Percentiles rank a stretch among this genome's conserved stretches.
These are phyloP conservation scores for Talaromyces sp. DNA, from an alignment of 2,329 filamentous ascomycete species.

Conservation along the genomic window DNA sequence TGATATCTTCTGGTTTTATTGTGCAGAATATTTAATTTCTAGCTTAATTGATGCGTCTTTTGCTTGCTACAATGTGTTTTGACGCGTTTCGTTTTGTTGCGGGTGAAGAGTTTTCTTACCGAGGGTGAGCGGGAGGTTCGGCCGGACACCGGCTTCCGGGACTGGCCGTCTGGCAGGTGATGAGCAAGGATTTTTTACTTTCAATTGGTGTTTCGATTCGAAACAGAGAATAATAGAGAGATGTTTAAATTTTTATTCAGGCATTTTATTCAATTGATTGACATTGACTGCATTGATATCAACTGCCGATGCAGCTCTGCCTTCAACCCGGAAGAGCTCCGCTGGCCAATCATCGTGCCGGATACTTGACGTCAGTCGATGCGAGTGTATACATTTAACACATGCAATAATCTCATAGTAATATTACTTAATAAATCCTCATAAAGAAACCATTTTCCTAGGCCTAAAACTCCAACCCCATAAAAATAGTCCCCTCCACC, in stretches of 20 bases:
- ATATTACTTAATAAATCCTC: too few relatives aligned
- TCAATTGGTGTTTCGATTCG: too few relatives aligned
- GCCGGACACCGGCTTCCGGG: not conserved
- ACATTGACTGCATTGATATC: not conserved
- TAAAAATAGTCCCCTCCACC: slow-evolving; percentile 49
- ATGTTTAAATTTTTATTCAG: too few relatives aligned
- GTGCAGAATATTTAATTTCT: not conserved
- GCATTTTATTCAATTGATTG: not conserved
- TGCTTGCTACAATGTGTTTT: not conserved
- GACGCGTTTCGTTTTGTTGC: not conserved
- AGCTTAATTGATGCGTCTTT: not conserved
- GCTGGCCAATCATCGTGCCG: not conserved
- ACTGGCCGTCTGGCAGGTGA: not conserved
- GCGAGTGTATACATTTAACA: not conserved
- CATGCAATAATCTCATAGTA: too few relatives aligned
- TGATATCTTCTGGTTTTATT: not conserved
- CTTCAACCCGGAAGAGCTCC: not conserved
- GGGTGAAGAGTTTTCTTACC: not conserved
- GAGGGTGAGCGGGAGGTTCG: not conserved
- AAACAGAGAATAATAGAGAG: too few relatives aligned
- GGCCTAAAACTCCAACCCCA: slow-evolving; percentile 32
- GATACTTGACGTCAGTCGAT: not conserved
- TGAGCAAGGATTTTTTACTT: too few relatives aligned
- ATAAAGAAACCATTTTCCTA: not conserved
- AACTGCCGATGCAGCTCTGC: not conserved